Base-by-base conservation (phyloP, 2,329 filamentous ascomycete genomes). In the Pseudogymnoascus sp. region DNA sequence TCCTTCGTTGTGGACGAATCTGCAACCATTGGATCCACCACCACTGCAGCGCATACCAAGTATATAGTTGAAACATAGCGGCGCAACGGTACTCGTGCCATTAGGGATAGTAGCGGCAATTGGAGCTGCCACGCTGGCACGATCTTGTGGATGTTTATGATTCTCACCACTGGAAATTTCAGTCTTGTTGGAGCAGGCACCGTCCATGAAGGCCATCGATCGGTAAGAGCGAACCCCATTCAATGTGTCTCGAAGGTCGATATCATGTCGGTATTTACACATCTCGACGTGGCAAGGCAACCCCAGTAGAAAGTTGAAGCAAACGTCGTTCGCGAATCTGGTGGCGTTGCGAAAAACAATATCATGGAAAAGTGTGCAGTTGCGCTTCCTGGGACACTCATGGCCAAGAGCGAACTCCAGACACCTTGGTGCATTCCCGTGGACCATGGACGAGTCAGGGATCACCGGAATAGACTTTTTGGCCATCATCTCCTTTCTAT, bases 131-230 rank as follows among this genome's bases (percentile, higher is more conserved):
- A 30, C 26, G 26, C 28, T 30, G 5, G 45, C 26, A 18, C 26
- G 45, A 18, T 52, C 45, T 12, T 52, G 45, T 52, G 15, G 9
- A 12, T 28, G 26, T 52, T 30, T 52, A 52, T 52, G 45, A n/a
- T 12, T 13, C 13, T 52, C 45, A 23, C 19, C 6, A 9, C 9
- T 30, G 45, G 9, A 52, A 30, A 7, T n/a, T 30, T 52, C 45
- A 3, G 26, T 52, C 26, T 52, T 52, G 8, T 52, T 52, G n/a
- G 45, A 52, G 45, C 26, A 13, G 10, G 45, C 45, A 15, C 45
- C 45, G 26, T 52, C 45, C 45, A 52, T 52, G 26, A 52, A 52
- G 9, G 45, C 9, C 45, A 52, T 52, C 26, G 45, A 52, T 19
- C 45, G 45, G 26, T 52, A 30, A 7, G 45, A 52, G 7, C 45